These are phyloP conservation scores for Trametes cinnabarina DNA, from an alignment of 768 basidiomycete genomes.

Conservation along the genomic window DNA sequence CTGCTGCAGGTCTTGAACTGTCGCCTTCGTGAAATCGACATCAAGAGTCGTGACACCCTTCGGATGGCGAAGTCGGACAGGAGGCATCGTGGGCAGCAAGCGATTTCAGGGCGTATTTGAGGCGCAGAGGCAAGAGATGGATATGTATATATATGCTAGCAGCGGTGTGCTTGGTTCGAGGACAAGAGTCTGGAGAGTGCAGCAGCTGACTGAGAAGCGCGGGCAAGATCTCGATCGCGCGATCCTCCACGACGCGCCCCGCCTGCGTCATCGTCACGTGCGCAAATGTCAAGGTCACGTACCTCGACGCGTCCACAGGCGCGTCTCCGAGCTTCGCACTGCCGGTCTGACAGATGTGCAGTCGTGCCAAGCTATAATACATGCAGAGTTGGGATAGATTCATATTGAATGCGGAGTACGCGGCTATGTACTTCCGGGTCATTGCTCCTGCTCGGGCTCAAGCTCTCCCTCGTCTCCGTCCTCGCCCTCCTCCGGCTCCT, in stretches of 20 bases:
- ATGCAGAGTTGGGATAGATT: too few species aligned
- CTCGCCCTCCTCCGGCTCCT: neutral
- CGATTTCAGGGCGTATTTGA: neutral
- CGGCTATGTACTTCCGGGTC: too few species aligned
- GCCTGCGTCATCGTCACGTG: slow-evolving; percentile 6
- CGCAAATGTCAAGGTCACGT: neutral
- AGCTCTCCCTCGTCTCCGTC: neutral
- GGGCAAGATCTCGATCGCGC: neutral
- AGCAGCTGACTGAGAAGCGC: too few species aligned
- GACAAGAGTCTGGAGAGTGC: neutral
- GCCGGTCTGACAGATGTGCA: too few species aligned
- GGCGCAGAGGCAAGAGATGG: neutral
- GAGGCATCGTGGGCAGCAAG: slow-evolving; percentile 48
- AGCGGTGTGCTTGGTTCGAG: too few species aligned
- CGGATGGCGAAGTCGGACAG: slow-evolving; percentile 80
- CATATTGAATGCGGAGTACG: too few species aligned
- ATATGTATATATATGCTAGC: neutral
- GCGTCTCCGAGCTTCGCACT: neutral
- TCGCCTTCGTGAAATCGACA: slow-evolving; percentile 52
- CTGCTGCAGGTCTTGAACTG: slow-evolving; percentile 74
- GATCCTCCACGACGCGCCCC: neutral
- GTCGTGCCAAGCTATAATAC: too few species aligned
- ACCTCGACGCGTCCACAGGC: neutral
- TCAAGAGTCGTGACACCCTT: slow-evolving; percentile 79
- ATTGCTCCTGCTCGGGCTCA: neutral